phyloP scores from a whole-genome alignment of 306 rosid genomes.

The Sechiopsis laciniata region DNA sequence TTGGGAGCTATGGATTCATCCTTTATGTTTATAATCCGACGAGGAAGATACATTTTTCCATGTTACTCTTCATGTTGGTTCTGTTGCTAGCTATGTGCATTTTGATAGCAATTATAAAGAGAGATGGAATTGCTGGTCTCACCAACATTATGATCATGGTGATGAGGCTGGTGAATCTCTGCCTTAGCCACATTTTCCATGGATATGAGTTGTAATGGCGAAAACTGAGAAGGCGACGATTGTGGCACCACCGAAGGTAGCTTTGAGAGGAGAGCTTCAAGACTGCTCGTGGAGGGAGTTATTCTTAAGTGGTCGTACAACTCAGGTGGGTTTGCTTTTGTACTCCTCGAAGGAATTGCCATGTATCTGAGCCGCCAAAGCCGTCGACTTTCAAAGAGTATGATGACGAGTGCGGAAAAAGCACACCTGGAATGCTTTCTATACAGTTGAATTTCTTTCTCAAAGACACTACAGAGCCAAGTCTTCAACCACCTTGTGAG shows the following conservation, averaged over 20 bases:
- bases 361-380: conserved; percentile 26
- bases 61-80: too few relatives aligned
- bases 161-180: background rate
- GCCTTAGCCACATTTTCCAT: conserved; percentile 23
- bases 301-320: conserved; percentile 34
- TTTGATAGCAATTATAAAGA: background rate
- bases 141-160: conserved; percentile 31
- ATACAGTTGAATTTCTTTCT: conserved; percentile 81
- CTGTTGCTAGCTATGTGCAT: too few relatives aligned
- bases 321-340: conserved; percentile 32
- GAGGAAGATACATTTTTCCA: too few relatives aligned
- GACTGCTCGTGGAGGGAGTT: conserved; percentile 50
- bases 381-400: conserved; percentile 39
- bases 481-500: conserved; percentile 85
- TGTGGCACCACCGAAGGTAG: conserved; percentile 41
- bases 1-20: too few relatives aligned
- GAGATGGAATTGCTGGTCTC: conserved; percentile 58
- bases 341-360: conserved; percentile 52
- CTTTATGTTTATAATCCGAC: too few relatives aligned
- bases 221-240: conserved; percentile 18
- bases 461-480: conserved; percentile 68
- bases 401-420: conserved; percentile 95
- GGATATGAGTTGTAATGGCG: conserved; percentile 23
- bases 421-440: conserved; percentile 88
- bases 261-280: conserved; percentile 50